Base-by-base conservation (phyloP, 83 land plant genomes). In the Picea mariana region DNA sequence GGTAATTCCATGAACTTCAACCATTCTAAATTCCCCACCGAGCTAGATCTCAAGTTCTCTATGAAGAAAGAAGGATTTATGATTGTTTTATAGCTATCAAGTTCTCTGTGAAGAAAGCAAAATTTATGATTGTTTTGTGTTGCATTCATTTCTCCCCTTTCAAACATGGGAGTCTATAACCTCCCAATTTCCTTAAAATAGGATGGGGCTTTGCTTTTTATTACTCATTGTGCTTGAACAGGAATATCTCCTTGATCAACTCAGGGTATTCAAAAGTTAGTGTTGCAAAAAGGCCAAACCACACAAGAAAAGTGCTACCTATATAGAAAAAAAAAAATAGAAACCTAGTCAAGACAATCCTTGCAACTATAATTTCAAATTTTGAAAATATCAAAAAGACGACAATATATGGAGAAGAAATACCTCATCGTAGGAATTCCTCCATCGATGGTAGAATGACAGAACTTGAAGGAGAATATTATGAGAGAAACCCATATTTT, bases 131-230 rank as follows among this genome's bases (percentile, higher is more conserved):
- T 31, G 88, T 88, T 31, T 91, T 67, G 81, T 87, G 94, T 64
- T 86, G 88, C 78, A 90, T 90, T 90, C 91, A 92, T 83, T 89
- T 89, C 81, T 89, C 85, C 3, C 91, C 94, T 26, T 87, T 85
- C 83, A 89, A 86, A 73, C 87, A 87, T 4, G 89, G 62, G 6
- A 92, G 87, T 12, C 94, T 91, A 71, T 89, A 86, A 44, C 90
- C 94, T 81, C 87, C 88, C 49, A 92, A 86, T 80, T 89, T 87
- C 69, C 81, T 83, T 18, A 87, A 62, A 31, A 85, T 83, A n/a
- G 85, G 83, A 63, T 85, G 83, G 12, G 88, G 60, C 40, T 85
- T 87, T 23, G 67, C 78, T 62, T 87, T 87, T 80, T 87, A 89
- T 49, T 83, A 92, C 61, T 86, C 83, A 27, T 82, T 86, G 6